phyloP scores from a whole-genome alignment of 495 filamentous ascomycete genomes.

The Penicillium simplicissimum region DNA sequence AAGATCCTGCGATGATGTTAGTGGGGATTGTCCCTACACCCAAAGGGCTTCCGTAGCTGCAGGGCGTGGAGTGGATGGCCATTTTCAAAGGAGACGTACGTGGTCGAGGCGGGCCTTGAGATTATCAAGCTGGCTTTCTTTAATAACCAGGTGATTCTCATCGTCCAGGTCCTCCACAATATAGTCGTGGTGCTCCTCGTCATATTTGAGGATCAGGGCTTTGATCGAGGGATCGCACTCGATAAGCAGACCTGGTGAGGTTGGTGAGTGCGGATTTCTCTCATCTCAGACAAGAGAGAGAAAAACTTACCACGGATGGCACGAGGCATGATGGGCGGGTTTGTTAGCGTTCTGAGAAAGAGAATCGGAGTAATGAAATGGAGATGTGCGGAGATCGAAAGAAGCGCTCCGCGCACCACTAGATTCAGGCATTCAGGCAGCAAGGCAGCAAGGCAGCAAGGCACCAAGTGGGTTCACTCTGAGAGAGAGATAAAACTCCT shows the following conservation, averaged over 20 bases:
- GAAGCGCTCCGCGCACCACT: not conserved
- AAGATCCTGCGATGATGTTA: slow-evolving; percentile 42
- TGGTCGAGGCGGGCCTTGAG: slow-evolving; percentile 62
- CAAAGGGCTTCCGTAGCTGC: not conserved
- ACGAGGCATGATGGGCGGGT: slow-evolving; percentile 43
- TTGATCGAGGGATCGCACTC: slow-evolving; percentile 79
- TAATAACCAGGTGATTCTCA: slow-evolving; percentile 66
- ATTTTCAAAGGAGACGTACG: slow-evolving; percentile 37
- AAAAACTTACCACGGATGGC: slow-evolving; percentile 44
- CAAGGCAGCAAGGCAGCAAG: slow-evolving; percentile 7
- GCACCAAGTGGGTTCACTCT: not conserved
- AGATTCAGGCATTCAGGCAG: slow-evolving; percentile 2
- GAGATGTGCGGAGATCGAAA: not conserved
- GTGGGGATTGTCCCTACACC: not conserved
- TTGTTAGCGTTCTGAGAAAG: not conserved
- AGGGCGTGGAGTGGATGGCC: not conserved
- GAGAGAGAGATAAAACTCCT: not conserved
- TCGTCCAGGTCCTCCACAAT: slow-evolving; percentile 79
- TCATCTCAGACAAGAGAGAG: not conserved
- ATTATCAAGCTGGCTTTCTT: slow-evolving; percentile 64
- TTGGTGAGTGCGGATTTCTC: not conserved
- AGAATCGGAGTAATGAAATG: not conserved
- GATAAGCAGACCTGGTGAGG: slow-evolving; percentile 62
- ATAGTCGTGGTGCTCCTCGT: slow-evolving; percentile 65
- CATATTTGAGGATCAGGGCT: slow-evolving; percentile 73